Conservation (phyloP, 1,284 basidiomycete species). For the Cerrena zonata region DNA sequence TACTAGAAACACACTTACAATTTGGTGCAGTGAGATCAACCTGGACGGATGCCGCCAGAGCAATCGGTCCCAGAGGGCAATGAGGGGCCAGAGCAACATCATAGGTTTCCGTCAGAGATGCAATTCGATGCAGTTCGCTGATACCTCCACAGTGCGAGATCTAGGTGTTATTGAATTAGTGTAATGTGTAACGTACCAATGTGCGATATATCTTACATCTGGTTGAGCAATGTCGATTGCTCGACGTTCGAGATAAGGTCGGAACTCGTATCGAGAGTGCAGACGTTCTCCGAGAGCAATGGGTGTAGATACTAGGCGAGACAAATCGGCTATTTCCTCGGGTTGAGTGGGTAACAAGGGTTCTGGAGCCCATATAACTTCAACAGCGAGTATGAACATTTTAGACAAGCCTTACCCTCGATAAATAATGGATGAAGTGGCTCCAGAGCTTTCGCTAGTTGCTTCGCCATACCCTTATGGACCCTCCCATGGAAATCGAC, state of each 20-base stretch:
- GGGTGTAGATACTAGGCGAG: constrained; percentile 56
- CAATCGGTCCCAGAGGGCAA: constrained; percentile 65
- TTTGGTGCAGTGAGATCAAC: constrained; percentile 51
- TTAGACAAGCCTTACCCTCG: constrained; percentile 38
- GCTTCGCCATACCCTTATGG: constrained; percentile 75
- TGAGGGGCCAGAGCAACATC: constrained; percentile 61
- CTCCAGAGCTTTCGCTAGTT: constrained; percentile 63
- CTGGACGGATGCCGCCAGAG: constrained; percentile 66
- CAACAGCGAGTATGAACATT: neutral
- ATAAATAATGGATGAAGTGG: constrained; percentile 67
- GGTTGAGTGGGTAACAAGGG: constrained; percentile 66
- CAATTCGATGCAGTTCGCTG: constrained; percentile 65
- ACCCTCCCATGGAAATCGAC: constrained; percentile 61
- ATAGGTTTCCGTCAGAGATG: constrained; percentile 64
- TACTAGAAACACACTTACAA: constrained; percentile 33
- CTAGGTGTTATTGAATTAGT: constrained; percentile 24
- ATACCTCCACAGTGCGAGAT: constrained; percentile 69
- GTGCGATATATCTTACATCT: constrained; percentile 43
- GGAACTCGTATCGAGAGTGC: constrained; percentile 63
- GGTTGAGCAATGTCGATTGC: constrained; percentile 72
- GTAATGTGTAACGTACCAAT: neutral
- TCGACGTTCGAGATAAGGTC: constrained; percentile 66
- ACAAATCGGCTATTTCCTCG: constrained; percentile 61
- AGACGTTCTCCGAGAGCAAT: constrained; percentile 71
- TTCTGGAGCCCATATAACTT: constrained; percentile 32